Base-by-base conservation (phyloP, 805 yeast genomes). In the Ogataea parapolymorpha region DNA sequence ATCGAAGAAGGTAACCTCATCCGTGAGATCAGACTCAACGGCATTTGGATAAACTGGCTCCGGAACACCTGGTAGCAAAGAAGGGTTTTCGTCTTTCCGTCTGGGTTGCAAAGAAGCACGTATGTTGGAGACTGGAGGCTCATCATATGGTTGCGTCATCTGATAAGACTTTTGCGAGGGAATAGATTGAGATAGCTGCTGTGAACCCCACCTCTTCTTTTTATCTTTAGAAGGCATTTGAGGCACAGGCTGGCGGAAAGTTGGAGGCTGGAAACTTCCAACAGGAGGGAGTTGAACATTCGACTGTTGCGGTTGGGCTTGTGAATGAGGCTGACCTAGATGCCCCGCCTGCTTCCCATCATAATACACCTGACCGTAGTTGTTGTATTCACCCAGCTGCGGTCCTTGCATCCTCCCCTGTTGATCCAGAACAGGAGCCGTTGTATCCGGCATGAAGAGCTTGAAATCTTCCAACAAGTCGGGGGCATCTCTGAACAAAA, bases 391-490 rank as follows among this genome's bases (percentile, higher is more conserved):
- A 17, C 42, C 43, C 37, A 40, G 46, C 27, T 44, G 55, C 4
- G 50, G 41, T 3, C 37, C 44, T 23, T 32, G 46, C 18, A 46
- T 48, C 24, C 33, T 55, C 41, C 47, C 61, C 15, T 47, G 64
- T 34, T 55, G 56, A 22, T 64, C 67, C 22, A 51, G 44, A 45
- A 62, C 41, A 7, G 46, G 32, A 45, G 65, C 27, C 54, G 65
- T 54, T 5, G 83, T 76, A 55, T 91, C 98, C 2, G 99, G 99
- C 62, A 93, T 73, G 61, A 93, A 93, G 62, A 89, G 90, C 62
- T 90, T 89, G 66, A 93, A 93, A 59, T 95, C 99, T 51, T 89
- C 95, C 48, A 93, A 68, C 44, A 93, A 72, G 57, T 93, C 99
- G 0, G 98, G 98, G 10, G 96, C 95, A 54, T 87, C 86, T 45